phyloP scores from a whole-genome alignment of 768 basidiomycete genomes.

The Boletus insuetus region DNA sequence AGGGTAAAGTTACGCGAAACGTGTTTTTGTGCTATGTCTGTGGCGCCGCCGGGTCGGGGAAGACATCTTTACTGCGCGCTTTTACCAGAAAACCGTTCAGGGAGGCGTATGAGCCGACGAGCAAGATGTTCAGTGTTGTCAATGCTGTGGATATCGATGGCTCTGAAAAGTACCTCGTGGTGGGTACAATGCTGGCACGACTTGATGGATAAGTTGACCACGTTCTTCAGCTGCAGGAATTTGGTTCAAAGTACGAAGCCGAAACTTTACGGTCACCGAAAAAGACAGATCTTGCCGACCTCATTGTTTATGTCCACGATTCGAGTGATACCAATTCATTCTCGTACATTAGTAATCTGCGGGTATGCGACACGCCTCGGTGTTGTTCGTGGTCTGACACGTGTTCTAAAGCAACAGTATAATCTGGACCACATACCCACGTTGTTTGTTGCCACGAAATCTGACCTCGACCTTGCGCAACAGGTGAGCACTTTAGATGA shows the following conservation, averaged over 20 bases:
- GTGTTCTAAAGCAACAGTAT: conserved; percentile 82
- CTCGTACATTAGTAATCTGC: conserved; percentile 94
- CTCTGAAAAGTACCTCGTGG: conserved; percentile 93
- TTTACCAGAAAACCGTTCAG: conserved; percentile 84
- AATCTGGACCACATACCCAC: conserved; percentile 93
- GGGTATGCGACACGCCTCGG: conserved; percentile 49
- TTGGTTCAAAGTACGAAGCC: conserved; percentile 92
- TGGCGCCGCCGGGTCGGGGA: conserved; percentile 94
- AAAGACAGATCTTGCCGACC: conserved; percentile 90
- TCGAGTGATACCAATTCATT: conserved; percentile 99
- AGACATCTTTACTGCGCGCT: conserved; percentile 80
- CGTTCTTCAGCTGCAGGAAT: conserved; percentile 82
- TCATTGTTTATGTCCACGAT: conserved; percentile 94
- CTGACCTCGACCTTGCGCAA: conserved; percentile 93
- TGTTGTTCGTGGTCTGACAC: conserved; percentile 14
- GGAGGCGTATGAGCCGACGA: conserved; percentile 82
- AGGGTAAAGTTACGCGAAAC: conserved; percentile 84
- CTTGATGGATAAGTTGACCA: neutral
- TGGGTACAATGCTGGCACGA: conserved; percentile 39
- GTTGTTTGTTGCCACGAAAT: conserved; percentile 98
- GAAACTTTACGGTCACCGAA: conserved; percentile 86
- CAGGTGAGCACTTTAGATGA: conserved; percentile 52
- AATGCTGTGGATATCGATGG: conserved; percentile 94
- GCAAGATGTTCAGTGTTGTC: conserved; percentile 86
- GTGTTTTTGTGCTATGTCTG: conserved; percentile 93